Percentiles rank a stretch among this genome's conserved stretches.
Conservation (phyloP, 805 yeast species). For the Jamesozyma spencerorum region DNA sequence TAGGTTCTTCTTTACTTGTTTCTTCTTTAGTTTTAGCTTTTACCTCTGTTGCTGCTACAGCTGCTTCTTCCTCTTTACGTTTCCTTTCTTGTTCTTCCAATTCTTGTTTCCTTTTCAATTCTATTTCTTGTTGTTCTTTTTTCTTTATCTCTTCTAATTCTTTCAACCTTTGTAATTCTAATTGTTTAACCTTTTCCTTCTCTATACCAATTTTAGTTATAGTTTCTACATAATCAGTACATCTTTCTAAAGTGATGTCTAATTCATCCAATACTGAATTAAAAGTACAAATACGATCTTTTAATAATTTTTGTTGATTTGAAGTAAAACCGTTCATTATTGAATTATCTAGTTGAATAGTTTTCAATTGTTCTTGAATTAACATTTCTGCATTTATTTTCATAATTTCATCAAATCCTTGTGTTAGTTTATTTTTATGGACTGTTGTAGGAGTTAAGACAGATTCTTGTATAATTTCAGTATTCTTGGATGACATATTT, state of each 20-base stretch:
- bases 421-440: slow-evolving; percentile 22
- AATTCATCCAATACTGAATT: slow-evolving; percentile 27
- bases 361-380: slow-evolving; percentile 29
- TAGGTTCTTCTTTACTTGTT: slow-evolving; percentile 7
- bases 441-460: too few species aligned
- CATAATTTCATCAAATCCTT: slow-evolving; percentile 28
- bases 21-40: slow-evolving; percentile 6
- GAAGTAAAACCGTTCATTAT: slow-evolving; percentile 21
- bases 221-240: slow-evolving; percentile 24
- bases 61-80: slow-evolving; percentile 6
- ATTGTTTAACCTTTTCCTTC: slow-evolving; percentile 23
- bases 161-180: slow-evolving; percentile 18
- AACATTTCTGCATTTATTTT: slow-evolving; percentile 29
- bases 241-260: slow-evolving; percentile 21
- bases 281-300: slow-evolving; percentile 23
- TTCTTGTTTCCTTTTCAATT: slow-evolving; percentile 4
- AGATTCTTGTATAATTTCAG: slow-evolving; percentile 1
- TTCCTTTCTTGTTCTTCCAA: slow-evolving; percentile 6
- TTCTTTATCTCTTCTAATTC: slow-evolving; percentile 23
- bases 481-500: slow-evolving; percentile 3
- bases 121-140: slow-evolving; percentile 9
- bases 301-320: slow-evolving; percentile 19
- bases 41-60: slow-evolving; percentile 12
- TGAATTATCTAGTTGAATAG: slow-evolving; percentile 23
- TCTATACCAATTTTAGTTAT: slow-evolving; percentile 22